Base-by-base conservation (phyloP, 306 rosid species). In the Nissolia schottii region DNA sequence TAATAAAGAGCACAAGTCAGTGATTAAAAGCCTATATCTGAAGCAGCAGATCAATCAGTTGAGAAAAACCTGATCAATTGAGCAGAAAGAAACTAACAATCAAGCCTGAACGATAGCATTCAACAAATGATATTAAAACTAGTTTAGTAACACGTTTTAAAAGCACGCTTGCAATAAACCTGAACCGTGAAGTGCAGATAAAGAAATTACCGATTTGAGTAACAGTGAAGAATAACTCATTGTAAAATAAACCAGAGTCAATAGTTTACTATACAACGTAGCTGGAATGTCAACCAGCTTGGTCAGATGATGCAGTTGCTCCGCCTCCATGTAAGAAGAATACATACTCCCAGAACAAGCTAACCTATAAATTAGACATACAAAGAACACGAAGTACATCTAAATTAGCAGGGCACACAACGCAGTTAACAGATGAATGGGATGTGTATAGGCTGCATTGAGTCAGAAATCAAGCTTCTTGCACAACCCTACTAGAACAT, bases 381-480 rank as follows among this genome's bases (percentile, higher is more conserved):
- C 65, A 76, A 5, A 19, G 12, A 55, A 2, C 51, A 73, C 16
- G 4, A 34, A 7, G 3, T 5, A 28, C 10, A 35, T 53, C 71
- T 46, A 64, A 32, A 55, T 55, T 19, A 68, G 74, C 38, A 35
- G 67, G 53, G 67, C 76, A 56, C 56, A 66, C 25, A 29, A 70
- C 31, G 67, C 29, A 40, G 46, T 50, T 38, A 41, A n/a, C 14
- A 13, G 28, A 79, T 69, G 77, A 2, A 37, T 67, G 27, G 41
- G 45, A 73, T 77, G 32, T 71, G 67, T 29, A 43, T 12, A 71
- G 57, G 58, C 50, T 14, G 50, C 50, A 63, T 27, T 20, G 62
- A 63, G 62, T 85, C 85, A 78, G 70, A 90, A 90, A 20, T 90
- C 84, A 32, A 90, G 96, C 90, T 85, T 93, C 82, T 93, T 85